phyloP scores from a whole-genome alignment of 768 basidiomycete genomes.

The Tylopilus plumbeoviolaceoides region DNA sequence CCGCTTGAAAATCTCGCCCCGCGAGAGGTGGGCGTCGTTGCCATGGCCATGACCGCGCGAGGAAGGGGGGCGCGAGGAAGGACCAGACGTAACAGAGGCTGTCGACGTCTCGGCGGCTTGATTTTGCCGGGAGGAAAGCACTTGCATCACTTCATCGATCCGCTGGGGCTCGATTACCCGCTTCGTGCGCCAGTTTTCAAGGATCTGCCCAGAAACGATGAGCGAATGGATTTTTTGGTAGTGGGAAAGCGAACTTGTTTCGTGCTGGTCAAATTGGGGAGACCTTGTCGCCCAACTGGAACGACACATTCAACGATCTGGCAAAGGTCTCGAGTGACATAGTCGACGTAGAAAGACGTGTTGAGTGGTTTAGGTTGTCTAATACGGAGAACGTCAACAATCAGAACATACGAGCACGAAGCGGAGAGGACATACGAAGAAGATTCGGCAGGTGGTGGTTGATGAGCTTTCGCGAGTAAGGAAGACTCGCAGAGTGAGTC shows the following conservation, averaged over 20 bases:
- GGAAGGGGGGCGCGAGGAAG: conserved; percentile 11
- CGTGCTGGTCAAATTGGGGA: conserved; percentile 83
- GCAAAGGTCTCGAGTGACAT: conserved; percentile 70
- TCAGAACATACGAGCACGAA: background rate
- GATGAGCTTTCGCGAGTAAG: conserved; percentile 59
- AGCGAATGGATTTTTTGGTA: no score
- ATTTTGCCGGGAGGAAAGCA: conserved; percentile 45
- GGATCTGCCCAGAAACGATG: conserved; percentile 44
- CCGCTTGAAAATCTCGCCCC: conserved; percentile 72
- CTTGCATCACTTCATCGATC: conserved; percentile 64
- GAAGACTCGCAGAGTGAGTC: conserved; percentile 84
- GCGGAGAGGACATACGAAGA: conserved; percentile 16
- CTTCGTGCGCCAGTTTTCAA: conserved; percentile 89
- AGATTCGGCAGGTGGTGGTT: conserved; percentile 25
- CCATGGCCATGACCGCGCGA: background rate
- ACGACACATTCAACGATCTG: conserved; percentile 85
- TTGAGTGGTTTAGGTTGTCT: conserved; percentile 34
- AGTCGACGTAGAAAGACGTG: conserved; percentile 67
- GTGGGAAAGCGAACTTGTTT: conserved; percentile 59
- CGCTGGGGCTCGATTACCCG: conserved; percentile 76
- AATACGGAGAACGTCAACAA: background rate
- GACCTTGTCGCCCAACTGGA: conserved; percentile 79
- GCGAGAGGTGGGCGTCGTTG: conserved; percentile 38
- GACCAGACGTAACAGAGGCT: conserved; percentile 19
- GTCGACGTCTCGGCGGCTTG: conserved; percentile 13